Base-by-base conservation (phyloP, 148 eudicot genomes). In the Hydrangea macrophylla region DNA sequence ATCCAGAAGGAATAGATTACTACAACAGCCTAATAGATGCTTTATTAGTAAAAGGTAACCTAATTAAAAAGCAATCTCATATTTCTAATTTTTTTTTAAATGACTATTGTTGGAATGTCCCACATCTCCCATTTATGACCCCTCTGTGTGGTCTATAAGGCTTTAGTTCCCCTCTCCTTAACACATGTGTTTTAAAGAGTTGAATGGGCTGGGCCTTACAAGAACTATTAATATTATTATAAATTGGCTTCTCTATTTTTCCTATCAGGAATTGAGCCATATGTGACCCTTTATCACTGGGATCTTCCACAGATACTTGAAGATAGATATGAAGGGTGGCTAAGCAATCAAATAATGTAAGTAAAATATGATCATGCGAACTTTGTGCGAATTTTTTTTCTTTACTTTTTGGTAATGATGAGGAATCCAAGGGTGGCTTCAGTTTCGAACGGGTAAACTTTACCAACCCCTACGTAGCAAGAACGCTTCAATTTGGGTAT, bases 231-330 rank as follows among this genome's bases (percentile, higher is more conserved):
- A 7, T 5, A 15, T 2, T 54, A 7, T 58, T 62, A 45, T 53
- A 30, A 36, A 44, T 55, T 6, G 33, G 48, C 48, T 44, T 42
- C 39, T 67, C 68, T 35, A 30, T 20, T 40, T 39, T 64, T 69
- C 72, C 33, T 61, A 75, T 45, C 84, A 94, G 98, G 98, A 78
- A 90, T 90, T 70, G 75, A 86, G 84, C 97, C 98, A 4, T 88
- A 84, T 77, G 96, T 71, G 71, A 94, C 98, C 54, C 70, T 94
- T 28, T 94, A 83, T 69, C 98, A 94, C 73, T 94, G 98, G 98
- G 98, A 94, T 85, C 98, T 94, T 71, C 98, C 98, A 60, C 98
- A 94, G 75, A 70, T 72, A 63, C 90, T 94, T 22, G 96, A 94
- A 72, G 98, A 94, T 65, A 72, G 67, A 60, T 94, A 94, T 28